Evolutionary conservation across 164 flowering plant species (phyloP).

Genomic region (Vitis cinerea): DNA sequence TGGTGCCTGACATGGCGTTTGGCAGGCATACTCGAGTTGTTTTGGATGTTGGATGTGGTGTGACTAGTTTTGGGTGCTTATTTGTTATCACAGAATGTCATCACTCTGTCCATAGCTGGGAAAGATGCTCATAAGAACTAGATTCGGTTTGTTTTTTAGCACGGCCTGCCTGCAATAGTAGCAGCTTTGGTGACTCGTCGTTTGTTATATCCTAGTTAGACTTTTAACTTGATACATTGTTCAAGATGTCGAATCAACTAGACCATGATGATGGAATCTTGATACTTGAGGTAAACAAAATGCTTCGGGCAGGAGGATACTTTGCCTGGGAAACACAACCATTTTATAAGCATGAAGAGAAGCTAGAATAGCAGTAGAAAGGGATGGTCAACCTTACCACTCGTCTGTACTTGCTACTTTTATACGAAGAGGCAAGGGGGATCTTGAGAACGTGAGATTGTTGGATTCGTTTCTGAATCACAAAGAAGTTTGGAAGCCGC

Average conservation of each 20-base stretch:
- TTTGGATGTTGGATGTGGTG: constrained; percentile 81
- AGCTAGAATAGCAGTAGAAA: constrained; percentile 73
- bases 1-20: constrained; percentile 68
- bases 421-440: too few relatives aligned
- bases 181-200: constrained; percentile 57
- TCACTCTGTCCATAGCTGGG: constrained; percentile 70
- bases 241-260: constrained; percentile 77
- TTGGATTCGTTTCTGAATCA: too few relatives aligned
- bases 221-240: constrained; percentile 82
- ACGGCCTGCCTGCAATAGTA: constrained; percentile 82
- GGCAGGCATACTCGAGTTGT: constrained; percentile 56
- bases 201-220: constrained; percentile 70
- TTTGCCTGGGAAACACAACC: constrained; percentile 96
- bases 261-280: constrained; percentile 64
- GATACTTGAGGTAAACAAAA: constrained; percentile 83
- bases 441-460: too few relatives aligned
- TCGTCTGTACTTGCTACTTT: too few relatives aligned
- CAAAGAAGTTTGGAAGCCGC: too few relatives aligned
- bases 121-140: constrained; percentile 83
- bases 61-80: constrained; percentile 84
- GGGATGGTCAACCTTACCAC: constrained; percentile 22
- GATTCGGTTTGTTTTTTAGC: constrained; percentile 80
- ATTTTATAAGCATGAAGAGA: constrained; percentile 77
- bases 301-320: constrained; percentile 86
- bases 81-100: constrained; percentile 57